Conservation (phyloP, 306 rosid genomes). For the Cucurbita maxima region DNA sequence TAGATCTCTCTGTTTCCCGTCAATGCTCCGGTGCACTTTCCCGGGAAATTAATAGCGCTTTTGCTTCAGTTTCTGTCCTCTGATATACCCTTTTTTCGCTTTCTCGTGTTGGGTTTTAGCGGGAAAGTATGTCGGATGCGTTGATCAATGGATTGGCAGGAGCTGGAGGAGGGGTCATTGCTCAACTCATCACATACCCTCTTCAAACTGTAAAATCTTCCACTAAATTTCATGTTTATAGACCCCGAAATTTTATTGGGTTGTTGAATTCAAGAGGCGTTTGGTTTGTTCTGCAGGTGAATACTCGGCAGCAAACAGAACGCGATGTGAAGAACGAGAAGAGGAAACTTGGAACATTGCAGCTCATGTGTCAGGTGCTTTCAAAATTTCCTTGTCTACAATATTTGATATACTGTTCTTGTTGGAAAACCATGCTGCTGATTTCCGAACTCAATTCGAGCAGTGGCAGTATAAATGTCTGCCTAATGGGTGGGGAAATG, state of each 20-base stretch:
- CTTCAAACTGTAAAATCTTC: conserved; percentile 56
- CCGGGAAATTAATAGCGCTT: neutral
- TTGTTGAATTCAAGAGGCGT: neutral
- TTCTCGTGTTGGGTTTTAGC: neutral
- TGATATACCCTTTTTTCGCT: neutral
- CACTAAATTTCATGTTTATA: neutral
- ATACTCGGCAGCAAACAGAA: conserved; percentile 92
- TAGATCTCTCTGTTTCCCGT: neutral
- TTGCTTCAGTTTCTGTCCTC: neutral
- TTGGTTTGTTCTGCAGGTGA: conserved; percentile 41
- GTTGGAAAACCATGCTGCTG: neutral
- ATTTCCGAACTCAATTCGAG: neutral
- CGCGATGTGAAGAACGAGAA: conserved; percentile 56
- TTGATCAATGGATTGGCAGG: conserved; percentile 94
- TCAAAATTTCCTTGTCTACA: neutral
- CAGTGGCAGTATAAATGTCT: neutral
- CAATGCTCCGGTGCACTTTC: neutral
- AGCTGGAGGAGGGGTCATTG: conserved; percentile 97
- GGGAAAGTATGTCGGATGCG: conserved; percentile 70
- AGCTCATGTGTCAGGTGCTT: conserved; percentile 59
- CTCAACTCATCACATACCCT: conserved; percentile 94
- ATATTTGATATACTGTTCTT: neutral
- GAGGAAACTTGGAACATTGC: conserved; percentile 42
- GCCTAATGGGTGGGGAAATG: neutral
- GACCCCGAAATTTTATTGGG: neutral